A percentile compares a stretch with the other conserved stretches of the same genome.
Evolutionary conservation across 83 land plant genomes (phyloP).

Genomic region (Isoetes engelmannii): DNA sequence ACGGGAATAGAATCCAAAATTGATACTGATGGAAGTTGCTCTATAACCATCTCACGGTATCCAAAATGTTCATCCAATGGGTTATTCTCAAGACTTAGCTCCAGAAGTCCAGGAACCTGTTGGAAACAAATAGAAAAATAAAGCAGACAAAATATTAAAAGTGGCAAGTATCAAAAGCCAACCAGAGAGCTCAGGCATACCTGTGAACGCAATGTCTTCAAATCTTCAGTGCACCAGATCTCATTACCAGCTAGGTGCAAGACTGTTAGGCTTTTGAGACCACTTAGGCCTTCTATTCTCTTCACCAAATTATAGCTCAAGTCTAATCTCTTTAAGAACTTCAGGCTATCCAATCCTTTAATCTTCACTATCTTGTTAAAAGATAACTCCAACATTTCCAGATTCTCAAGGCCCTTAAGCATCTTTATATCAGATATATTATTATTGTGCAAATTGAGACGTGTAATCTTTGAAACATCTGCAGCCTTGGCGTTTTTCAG

Average conservation of each 20-base stretch:
- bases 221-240: slow-evolving; percentile 21
- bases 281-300: slow-evolving; percentile 28
- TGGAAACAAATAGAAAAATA: background rate
- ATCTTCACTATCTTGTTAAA: slow-evolving; percentile 35
- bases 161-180: background rate
- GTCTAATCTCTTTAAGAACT: slow-evolving; percentile 27
- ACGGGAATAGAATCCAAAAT: slow-evolving; percentile 27
- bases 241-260: slow-evolving; percentile 36
- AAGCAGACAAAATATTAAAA: background rate
- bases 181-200: slow-evolving; percentile 2
- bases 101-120: slow-evolving; percentile 27
- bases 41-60: slow-evolving; percentile 19
- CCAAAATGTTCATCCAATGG: slow-evolving; percentile 28
- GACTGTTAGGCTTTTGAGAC: slow-evolving; percentile 13
- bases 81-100: slow-evolving; percentile 26
- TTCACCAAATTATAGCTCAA: slow-evolving; percentile 34
- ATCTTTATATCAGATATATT: slow-evolving; percentile 21
- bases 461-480: slow-evolving; percentile 18
- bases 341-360: slow-evolving; percentile 19
- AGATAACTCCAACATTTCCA: slow-evolving; percentile 26
- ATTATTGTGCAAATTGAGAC: slow-evolving; percentile 33
- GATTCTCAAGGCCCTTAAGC: slow-evolving; percentile 17
- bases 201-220: slow-evolving; percentile 25
- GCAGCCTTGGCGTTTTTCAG: slow-evolving; percentile 8
- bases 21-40: slow-evolving; percentile 16